Base-by-base conservation (phyloP, 768 basidiomycete species). In the Boletus sp. region DNA sequence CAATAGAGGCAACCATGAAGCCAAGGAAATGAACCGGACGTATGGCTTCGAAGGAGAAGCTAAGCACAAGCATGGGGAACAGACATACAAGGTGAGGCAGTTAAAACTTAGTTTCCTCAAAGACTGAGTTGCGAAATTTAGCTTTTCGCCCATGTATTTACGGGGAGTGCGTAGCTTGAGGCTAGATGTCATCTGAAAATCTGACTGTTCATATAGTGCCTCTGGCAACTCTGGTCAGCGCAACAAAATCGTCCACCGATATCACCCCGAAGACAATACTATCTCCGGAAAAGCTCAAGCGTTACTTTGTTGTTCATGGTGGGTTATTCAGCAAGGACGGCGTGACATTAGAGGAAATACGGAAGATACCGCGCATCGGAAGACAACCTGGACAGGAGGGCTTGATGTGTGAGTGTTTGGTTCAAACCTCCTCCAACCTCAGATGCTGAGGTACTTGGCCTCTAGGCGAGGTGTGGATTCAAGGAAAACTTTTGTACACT, bases 31-130 rank as follows among this genome's bases (percentile, higher is more conserved):
- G 97, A 99, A 99, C 72, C 77, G 87, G 46, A 83, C 86, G 21
- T 94, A 96, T 70, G 93, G 93, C 1, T 95, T 95, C 64, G 93
- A 96, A 70, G 94, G 95, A 38, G 97, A 99, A 75, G 89, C 85
- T 30, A 96, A 96, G 66, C 89, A 96, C 65, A 98, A 99, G 70
- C 93, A 96, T 61, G 94, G 94, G 29, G 94, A 97, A 65, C 87
- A 93, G 69, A 88, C 92, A 0, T 98, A 95, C 76, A 94, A 93
- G 81, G 90, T 86, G 25, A 48, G 66, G 41, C 9, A 3, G 30
- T 41, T 25, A 34, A 53, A 34, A 34, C 39, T 23, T 21, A 17
- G 19, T 23, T 21, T 34, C n/a, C 51, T 49, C 46, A 9, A 15
- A 55, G 27, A 29, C 38, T 58, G 53, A 53, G 15, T 44, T 35